These are phyloP conservation scores for Nasturtium officinale DNA, from an alignment of 345 rosid genomes.

Conservation along the genomic window DNA sequence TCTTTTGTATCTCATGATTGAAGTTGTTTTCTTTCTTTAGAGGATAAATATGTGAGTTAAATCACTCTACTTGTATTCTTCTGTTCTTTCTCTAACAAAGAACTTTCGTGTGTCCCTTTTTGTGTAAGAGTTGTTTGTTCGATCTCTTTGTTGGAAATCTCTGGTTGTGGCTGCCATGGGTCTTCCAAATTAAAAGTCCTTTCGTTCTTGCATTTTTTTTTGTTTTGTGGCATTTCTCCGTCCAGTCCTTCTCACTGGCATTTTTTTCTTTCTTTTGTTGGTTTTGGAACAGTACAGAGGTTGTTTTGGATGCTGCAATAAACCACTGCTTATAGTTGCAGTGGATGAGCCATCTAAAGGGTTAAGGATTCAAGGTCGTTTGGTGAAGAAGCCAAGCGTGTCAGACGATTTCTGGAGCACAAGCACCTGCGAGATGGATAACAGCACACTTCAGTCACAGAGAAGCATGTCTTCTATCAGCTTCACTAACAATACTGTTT, in stretches of 20 bases:
- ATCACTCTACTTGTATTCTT: background rate
- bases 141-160: background rate
- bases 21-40: conserved; percentile 1
- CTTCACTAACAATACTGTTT: conserved; percentile 42
- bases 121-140: background rate
- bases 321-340: conserved; percentile 48
- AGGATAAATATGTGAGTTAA: background rate
- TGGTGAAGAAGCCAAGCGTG: conserved; percentile 49
- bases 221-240: conserved; percentile 1
- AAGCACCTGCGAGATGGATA: conserved; percentile 65
- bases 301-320: conserved; percentile 80
- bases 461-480: conserved; percentile 63
- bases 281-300: conserved; percentile 92
- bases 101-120: background rate
- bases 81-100: background rate
- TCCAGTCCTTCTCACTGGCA: conserved; percentile 34
- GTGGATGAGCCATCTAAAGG: conserved; percentile 63
- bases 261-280: conserved; percentile 45
- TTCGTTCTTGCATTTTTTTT: background rate
- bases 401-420: conserved; percentile 69
- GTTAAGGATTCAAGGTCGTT: conserved; percentile 51
- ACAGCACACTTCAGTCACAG: conserved; percentile 55
- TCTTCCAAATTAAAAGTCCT: background rate
- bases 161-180: background rate
- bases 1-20: background rate